Evolutionary conservation across 2,329 filamentous ascomycete species (phyloP), one percentile per base, ranked within the genome.

Genomic region (Colletotrichum orbiculare): DNA sequence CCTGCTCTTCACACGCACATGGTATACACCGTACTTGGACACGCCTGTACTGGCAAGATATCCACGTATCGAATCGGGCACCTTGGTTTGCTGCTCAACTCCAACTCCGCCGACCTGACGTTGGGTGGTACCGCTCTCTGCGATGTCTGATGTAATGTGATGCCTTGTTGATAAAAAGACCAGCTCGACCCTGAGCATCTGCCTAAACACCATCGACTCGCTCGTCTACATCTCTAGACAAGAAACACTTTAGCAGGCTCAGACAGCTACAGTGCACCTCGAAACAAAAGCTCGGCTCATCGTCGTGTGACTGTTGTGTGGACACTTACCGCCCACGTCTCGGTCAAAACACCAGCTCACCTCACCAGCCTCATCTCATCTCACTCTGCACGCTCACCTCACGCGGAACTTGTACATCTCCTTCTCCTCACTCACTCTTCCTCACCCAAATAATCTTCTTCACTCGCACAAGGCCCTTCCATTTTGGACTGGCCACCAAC

Each of bases 1-100:
- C 57, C 49, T 65, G 41, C 47, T 52, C 47, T 25, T 25, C 25
- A 25, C 25, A 5, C 25, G 25, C 25, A 25, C 25, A 25, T 25
- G 25, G 25, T 25, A 25, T 25, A 25, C 25, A 25, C 25, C 15
- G 15, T 17, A 17, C 15, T 17, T 17, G 17, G 17, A 17, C 17
- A 17, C 17, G 17, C 17, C 17, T 17, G 17, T 17, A 17, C 17
- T 43, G 37, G 46, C 25, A 43, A 47, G 38, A n/a, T 10, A 41
- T 46, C 39, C 56, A 50, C 45, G 61, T 60, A 60, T 64, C 49
- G 56, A 64, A 54, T 54, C 61, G 43, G 61, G 56, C 49, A 64
- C 56, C 49, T 52, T 62, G 57, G 56, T 65, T 33, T 38, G 17
- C 46, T 15, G 33, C 41, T 6, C 46, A 56, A 15, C 41, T 39